phyloP scores from a whole-genome alignment of 805 yeast genomes.

The Candida dendrica region DNA sequence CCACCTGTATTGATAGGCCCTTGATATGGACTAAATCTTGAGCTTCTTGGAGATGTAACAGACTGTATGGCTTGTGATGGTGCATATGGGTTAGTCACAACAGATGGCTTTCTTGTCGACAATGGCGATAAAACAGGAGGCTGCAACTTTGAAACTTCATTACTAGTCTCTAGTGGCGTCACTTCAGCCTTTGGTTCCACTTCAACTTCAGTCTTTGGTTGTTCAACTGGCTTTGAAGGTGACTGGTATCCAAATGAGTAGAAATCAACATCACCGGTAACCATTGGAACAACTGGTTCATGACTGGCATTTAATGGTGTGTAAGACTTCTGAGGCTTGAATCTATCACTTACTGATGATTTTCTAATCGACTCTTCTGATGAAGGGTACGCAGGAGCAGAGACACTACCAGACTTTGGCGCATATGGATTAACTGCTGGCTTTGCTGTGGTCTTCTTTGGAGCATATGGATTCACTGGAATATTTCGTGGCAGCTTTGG shows the following conservation, averaged over 20 bases:
- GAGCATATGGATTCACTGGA: not conserved
- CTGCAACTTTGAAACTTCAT: too few species aligned
- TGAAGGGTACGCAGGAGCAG: not conserved
- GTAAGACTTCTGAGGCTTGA: slow-evolving; percentile 2
- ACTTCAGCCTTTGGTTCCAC: not conserved
- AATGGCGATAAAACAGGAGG: not conserved
- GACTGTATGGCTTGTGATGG: slow-evolving; percentile 1
- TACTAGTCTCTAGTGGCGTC: not conserved
- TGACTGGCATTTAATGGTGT: slow-evolving; percentile 1
- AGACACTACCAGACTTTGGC: not conserved
- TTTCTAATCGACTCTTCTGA: not conserved
- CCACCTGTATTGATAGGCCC: not conserved
- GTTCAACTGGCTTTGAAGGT: not conserved
- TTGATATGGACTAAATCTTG: slow-evolving; percentile 3
- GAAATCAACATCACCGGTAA: slow-evolving; percentile 13
- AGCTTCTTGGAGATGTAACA: not conserved
- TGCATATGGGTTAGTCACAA: slow-evolving; percentile 2
- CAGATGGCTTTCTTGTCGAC: not conserved
- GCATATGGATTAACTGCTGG: slow-evolving; percentile 1
- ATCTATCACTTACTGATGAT: slow-evolving; percentile 2
- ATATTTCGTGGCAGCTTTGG: not conserved
- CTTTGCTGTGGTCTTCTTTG: not conserved
- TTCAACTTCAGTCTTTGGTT: not conserved
- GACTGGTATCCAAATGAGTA: slow-evolving; percentile 7
- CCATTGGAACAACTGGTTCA: slow-evolving; percentile 5